Base-by-base conservation (phyloP, 345 rosid species). In the Brassica incana region DNA sequence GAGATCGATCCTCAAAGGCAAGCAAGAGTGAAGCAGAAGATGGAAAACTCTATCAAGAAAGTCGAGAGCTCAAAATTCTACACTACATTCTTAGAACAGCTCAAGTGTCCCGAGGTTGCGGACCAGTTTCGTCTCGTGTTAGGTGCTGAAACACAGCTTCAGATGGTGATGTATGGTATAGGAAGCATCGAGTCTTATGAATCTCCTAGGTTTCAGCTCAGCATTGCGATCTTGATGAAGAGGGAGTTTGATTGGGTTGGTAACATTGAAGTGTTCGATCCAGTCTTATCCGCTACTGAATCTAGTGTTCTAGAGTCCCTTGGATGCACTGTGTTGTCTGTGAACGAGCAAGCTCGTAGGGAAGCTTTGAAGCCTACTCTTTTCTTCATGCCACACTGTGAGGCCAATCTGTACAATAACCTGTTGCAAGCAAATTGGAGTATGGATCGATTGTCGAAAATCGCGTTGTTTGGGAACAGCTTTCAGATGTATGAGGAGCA, bases 351-450 rank as follows among this genome's bases (percentile, higher is more conserved):
- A 58, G 98, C 90, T 52, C 88, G 91, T n/a, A 85, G 95, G 11
- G 78, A 82, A 68, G 97, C 86, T 52, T 48, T 36, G 60, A 90
- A 85, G 77, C 95, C 98, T 65, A 88, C 89, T 0, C 86, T 93
- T 43, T 93, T 95, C 83, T 93, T 84, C 80, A 93, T 93, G 99
- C 96, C 96, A 7, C 98, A 93, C 69, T 95, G 98, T 30, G 98
- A 93, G 40, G 97, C 91, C 8, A 90, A 67, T 85, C 68, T 95
- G 16, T 95, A 90, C 30, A 77, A 79, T 84, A 90, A 93, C 84
- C 93, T 95, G 16, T 70, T 91, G 74, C 85, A 87, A 62, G 88
- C 89, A 14, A 93, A 93, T 43, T 89, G 96, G 97, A 81, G 79
- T 11, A 56, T 54, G 1, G 88, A 85, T 67, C 50, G 73, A 3